phyloP scores from a whole-genome alignment of 495 filamentous ascomycete species.

The Antarctomyces pellizariae region DNA sequence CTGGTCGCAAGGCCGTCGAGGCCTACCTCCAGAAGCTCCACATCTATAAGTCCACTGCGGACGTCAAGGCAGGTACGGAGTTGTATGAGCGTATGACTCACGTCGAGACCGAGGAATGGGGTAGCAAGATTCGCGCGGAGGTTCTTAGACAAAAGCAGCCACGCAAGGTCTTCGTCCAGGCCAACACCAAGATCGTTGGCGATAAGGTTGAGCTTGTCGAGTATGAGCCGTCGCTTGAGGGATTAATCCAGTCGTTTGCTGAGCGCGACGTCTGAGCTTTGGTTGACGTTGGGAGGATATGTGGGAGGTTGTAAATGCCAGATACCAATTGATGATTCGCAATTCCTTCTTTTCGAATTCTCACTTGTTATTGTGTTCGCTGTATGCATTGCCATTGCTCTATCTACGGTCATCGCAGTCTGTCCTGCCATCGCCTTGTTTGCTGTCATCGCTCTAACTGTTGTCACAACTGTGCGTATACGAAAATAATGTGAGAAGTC shows the following conservation, averaged over 20 bases:
- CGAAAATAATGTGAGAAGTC: too few relatives aligned
- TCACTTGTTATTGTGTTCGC: too few relatives aligned
- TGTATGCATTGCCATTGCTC: too few relatives aligned
- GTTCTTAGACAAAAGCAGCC: slow-evolving; percentile 76
- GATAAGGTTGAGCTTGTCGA: slow-evolving; percentile 60
- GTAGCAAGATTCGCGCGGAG: slow-evolving; percentile 44
- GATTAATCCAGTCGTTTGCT: slow-evolving; percentile 76
- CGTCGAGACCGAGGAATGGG: slow-evolving; percentile 62
- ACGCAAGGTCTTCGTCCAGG: slow-evolving; percentile 88
- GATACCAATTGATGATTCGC: too few relatives aligned
- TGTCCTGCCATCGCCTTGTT: too few relatives aligned
- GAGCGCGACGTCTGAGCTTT: slow-evolving; percentile 38
- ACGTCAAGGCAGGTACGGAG: slow-evolving; percentile 45
- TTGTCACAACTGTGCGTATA: too few relatives aligned
- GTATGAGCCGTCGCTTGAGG: slow-evolving; percentile 68
- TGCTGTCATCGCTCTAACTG: too few relatives aligned
- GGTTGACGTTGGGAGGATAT: too few relatives aligned
- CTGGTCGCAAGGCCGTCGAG: slow-evolving; percentile 49
- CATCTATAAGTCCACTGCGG: slow-evolving; percentile 78
- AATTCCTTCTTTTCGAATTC: too few relatives aligned
- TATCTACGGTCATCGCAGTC: too few relatives aligned
- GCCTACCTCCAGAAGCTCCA: slow-evolving; percentile 81
- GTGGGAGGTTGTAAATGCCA: too few relatives aligned
- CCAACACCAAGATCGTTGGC: slow-evolving; percentile 50
- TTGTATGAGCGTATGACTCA: slow-evolving; percentile 66